Percentiles rank a stretch among this genome's conserved stretches.
Conservation (phyloP, 73 alveolate species). For the Diophrys appendiculata region DNA sequence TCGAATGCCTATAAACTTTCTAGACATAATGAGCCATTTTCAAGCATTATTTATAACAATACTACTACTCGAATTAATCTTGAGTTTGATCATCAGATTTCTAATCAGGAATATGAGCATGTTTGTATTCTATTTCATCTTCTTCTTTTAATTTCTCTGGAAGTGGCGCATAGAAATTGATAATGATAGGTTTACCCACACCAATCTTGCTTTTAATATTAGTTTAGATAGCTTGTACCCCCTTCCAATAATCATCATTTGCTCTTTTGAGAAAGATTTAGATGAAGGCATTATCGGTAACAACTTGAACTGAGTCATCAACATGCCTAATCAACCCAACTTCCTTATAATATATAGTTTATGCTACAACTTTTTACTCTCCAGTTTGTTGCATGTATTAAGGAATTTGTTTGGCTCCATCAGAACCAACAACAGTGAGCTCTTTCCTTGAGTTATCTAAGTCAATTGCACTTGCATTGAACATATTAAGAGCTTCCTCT, state of each 20-base stretch:
- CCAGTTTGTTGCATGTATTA: background rate
- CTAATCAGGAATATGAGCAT: background rate
- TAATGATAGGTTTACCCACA: conserved; percentile 1
- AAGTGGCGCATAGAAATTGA: background rate
- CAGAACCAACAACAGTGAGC: background rate
- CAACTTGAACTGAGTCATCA: conserved; percentile 13
- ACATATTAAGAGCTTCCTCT: background rate
- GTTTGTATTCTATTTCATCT: background rate
- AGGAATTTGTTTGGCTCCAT: background rate
- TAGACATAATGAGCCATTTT: conserved; percentile 49
- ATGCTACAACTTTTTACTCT: background rate
- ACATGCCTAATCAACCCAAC: conserved; percentile 15
- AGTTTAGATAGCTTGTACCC: background rate
- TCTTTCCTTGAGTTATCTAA: background rate
- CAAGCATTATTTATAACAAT: conserved; percentile 21
- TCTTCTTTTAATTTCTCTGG: background rate
- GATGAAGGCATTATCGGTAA: conserved; percentile 4
- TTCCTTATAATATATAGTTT: conserved; percentile 13
- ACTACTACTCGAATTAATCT: background rate
- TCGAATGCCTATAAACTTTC: conserved; percentile 35
- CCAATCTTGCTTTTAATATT: conserved; percentile 5
- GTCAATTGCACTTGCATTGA: background rate
- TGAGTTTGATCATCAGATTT: background rate
- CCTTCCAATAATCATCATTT: conserved; percentile 11
- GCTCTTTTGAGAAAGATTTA: conserved; percentile 7